phyloP scores from a whole-genome alignment of 805 yeast species.

The Pachysolen tannophilus region DNA sequence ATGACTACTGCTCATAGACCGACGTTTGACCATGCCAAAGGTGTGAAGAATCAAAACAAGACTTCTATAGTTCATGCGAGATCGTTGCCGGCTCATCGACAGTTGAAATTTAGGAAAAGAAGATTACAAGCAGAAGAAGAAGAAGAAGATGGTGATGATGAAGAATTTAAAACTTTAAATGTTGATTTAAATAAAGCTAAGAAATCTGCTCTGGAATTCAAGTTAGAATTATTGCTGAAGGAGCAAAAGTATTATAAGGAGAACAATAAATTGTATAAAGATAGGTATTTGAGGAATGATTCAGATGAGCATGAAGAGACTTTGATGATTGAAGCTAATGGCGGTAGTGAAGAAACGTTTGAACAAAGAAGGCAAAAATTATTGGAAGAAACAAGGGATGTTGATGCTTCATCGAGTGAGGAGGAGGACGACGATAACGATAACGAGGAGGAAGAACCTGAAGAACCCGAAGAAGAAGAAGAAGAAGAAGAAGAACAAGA shows the following conservation, averaged over 20 bases:
- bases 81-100: slow-evolving; percentile 45
- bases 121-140: slow-evolving; percentile 28
- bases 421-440: neutral
- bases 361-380: slow-evolving; percentile 11
- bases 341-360: slow-evolving; percentile 1
- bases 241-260: slow-evolving; percentile 4
- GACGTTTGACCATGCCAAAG: slow-evolving; percentile 57
- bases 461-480: slow-evolving; percentile 36
- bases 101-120: slow-evolving; percentile 37
- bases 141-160: no score
- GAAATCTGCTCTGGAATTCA: slow-evolving; percentile 13
- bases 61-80: slow-evolving; percentile 47
- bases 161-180: slow-evolving; percentile 10
- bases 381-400: slow-evolving; percentile 10
- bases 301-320: neutral
- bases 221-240: slow-evolving; percentile 11
- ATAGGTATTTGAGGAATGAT: slow-evolving; percentile 4
- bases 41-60: slow-evolving; percentile 32
- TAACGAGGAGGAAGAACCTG: no score
- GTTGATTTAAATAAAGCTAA: slow-evolving; percentile 10
- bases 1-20: slow-evolving; percentile 72
- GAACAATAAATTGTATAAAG: neutral
- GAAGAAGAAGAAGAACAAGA: slow-evolving; percentile 41
- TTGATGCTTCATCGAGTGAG: slow-evolving; percentile 2
- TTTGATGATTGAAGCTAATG: neutral